Evolutionary conservation across 1,284 basidiomycete species (phyloP).

Genomic region (Cutaneotrichosporon daszewskae): DNA sequence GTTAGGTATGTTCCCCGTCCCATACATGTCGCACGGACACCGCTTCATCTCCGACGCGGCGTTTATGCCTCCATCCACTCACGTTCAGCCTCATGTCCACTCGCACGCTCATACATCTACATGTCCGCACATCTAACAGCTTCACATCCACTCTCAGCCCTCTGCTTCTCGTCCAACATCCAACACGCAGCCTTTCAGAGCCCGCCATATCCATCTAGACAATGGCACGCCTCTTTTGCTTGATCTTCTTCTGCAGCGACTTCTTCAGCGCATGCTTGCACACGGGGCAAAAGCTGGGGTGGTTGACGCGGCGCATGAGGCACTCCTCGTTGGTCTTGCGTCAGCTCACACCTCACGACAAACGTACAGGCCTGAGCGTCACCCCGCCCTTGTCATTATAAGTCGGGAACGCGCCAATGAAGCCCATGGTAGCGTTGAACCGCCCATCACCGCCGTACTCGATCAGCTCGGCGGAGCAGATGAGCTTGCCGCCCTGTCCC

Average conservation of each 20-base stretch:
- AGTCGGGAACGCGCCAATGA: slow-evolving; percentile 71
- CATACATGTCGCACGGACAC: too few species aligned
- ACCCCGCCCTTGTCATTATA: slow-evolving; percentile 42
- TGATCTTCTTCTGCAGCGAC: slow-evolving; percentile 16
- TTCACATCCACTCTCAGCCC: too few species aligned
- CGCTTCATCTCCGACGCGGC: too few species aligned
- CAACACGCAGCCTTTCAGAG: too few species aligned
- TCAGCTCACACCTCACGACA: not conserved
- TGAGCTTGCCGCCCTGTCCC: slow-evolving; percentile 54
- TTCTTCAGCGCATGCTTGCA: slow-evolving; percentile 60
- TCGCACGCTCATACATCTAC: not conserved
- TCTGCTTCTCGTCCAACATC: too few species aligned
- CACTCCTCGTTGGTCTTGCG: slow-evolving; percentile 67
- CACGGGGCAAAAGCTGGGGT: slow-evolving; percentile 60
- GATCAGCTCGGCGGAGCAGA: slow-evolving; percentile 68
- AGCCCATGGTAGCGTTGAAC: slow-evolving; percentile 57
- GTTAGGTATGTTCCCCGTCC: too few species aligned
- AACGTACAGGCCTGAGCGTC: slow-evolving; percentile 39
- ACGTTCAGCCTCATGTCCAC: too few species aligned
- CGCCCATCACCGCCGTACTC: slow-evolving; percentile 65
- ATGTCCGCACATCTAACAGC: too few species aligned
- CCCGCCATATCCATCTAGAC: too few species aligned
- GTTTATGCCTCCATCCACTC: too few species aligned
- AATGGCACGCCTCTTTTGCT: not conserved
- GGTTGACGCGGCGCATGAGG: slow-evolving; percentile 67